Evolutionary conservation across 768 basidiomycete genomes (phyloP).

Genomic region (Xanthoconium stramineum): DNA sequence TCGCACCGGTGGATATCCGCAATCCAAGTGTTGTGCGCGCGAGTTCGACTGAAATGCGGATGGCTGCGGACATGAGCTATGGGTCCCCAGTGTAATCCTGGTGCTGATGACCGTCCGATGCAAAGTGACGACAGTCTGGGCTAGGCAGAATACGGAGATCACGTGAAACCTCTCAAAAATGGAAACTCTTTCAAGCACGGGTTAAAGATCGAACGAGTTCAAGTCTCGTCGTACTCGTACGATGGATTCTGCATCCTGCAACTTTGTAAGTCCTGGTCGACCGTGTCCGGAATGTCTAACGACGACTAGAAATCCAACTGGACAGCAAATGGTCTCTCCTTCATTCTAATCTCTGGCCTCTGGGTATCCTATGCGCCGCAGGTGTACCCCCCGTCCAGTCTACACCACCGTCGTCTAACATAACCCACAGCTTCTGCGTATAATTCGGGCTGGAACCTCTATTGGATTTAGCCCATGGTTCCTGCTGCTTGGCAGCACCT

Average conservation of each 20-base stretch:
- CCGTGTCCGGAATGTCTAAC: neutral
- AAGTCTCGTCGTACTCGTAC: no score
- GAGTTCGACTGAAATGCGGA: slow-evolving; percentile 10
- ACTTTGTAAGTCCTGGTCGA: slow-evolving; percentile 14
- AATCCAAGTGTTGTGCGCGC: slow-evolving; percentile 10
- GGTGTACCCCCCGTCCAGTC: slow-evolving; percentile 34
- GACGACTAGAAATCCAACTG: slow-evolving; percentile 64
- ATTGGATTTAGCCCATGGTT: slow-evolving; percentile 94
- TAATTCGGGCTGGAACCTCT: slow-evolving; percentile 72
- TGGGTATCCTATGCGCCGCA: slow-evolving; percentile 84
- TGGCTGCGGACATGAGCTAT: neutral
- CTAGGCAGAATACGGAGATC: no score
- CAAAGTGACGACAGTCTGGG: no score
- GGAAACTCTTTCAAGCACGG: no score
- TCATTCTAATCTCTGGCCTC: slow-evolving; percentile 67
- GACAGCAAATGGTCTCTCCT: slow-evolving; percentile 58
- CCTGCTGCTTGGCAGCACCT: slow-evolving; percentile 83
- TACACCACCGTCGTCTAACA: neutral
- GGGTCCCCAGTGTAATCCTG: no score
- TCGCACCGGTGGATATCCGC: slow-evolving; percentile 1
- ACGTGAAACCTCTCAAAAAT: no score
- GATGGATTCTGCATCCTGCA: slow-evolving; percentile 11
- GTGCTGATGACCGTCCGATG: neutral
- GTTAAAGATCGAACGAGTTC: no score
- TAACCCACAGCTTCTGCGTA: slow-evolving; percentile 64